Evolutionary conservation across 176 grass and related monocot species (phyloP), one percentile per base, ranked within the genome.

Genomic region (Cymbopogon citratus): DNA sequence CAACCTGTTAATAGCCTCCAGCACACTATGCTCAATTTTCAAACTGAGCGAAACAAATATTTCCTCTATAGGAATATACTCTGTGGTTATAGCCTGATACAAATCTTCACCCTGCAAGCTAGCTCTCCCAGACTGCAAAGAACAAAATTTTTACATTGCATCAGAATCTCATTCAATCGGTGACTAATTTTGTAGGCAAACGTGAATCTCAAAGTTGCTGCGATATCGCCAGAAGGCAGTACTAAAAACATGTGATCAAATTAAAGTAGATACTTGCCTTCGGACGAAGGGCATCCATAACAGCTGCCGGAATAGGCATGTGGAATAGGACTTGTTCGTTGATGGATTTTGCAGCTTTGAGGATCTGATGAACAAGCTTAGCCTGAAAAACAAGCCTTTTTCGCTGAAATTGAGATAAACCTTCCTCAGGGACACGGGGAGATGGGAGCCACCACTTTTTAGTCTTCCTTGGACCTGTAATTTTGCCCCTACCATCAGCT

Each of bases 381-480:
- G 86, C 96, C 71, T 93, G 88, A 64, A 95, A 99, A 88, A 91
- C 85, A 66, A 99, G 75, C 74, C 80, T 87, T 87, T 95, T 95
- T 33, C 96, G 81, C 66, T 90, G 84, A 11, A 74, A 85, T 25
- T 84, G 85, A 76, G 92, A 93, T 28, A 99, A 63, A 14, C 96
- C 96, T 51, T 63, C 36, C 34, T 93, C 93, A 40, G 93, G 92
- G 39, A 95, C 87, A 74, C 92, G 84, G 44, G 92, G 92, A 46
- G 89, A 88, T 38, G 96, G 96, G 29, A 99, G 87, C 96, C 96
- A 99, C 96, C 91, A 99, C 80, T 93, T 95, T 84, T 95, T 99
- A 78, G 69, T 90, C 76, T 86, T 79, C 59, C 80, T 91, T n/a
- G 40, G 69, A 56, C 89, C 93, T 35, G 60, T 81, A 77, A 28